phyloP scores from a whole-genome alignment of 345 rosid genomes.

The Excoecaria cochinchinensis region DNA sequence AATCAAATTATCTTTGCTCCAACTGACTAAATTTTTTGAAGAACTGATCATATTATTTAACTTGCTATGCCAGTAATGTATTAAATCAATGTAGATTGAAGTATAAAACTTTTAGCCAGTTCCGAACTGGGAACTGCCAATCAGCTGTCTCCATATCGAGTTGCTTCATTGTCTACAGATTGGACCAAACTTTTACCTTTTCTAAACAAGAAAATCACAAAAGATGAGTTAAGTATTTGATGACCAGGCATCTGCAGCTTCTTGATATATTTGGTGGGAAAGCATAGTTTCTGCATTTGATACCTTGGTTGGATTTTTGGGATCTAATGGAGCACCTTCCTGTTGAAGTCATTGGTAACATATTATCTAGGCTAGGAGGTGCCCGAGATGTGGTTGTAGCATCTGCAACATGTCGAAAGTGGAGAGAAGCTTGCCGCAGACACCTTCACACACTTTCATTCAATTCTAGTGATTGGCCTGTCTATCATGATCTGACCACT shows the following conservation, averaged over 20 bases:
- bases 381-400: slow-evolving; percentile 86
- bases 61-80: not conserved
- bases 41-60: not conserved
- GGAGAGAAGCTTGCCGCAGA: slow-evolving; percentile 71
- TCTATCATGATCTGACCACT: slow-evolving; percentile 53
- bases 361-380: slow-evolving; percentile 70
- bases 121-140: not conserved
- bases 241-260: not conserved
- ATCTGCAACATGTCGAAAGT: slow-evolving; percentile 72
- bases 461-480: slow-evolving; percentile 61
- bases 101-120: not conserved
- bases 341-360: slow-evolving; percentile 84
- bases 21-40: not conserved
- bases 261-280: slow-evolving; percentile 4
- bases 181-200: slow-evolving; percentile 10
- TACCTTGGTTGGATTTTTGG: not conserved
- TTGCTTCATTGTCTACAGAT: slow-evolving; percentile 16
- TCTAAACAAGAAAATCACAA: not conserved
- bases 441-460: slow-evolving; percentile 79
- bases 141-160: slow-evolving; percentile 8
- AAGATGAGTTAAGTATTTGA: not conserved
- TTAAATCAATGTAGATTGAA: not conserved
- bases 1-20: not conserved
- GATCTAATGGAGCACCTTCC: slow-evolving; percentile 73
- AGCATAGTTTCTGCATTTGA: slow-evolving; percentile 8